Evolutionary conservation across 2,329 filamentous ascomycete species (phyloP).

Genomic region (Pseudogymnoascus sp.): DNA sequence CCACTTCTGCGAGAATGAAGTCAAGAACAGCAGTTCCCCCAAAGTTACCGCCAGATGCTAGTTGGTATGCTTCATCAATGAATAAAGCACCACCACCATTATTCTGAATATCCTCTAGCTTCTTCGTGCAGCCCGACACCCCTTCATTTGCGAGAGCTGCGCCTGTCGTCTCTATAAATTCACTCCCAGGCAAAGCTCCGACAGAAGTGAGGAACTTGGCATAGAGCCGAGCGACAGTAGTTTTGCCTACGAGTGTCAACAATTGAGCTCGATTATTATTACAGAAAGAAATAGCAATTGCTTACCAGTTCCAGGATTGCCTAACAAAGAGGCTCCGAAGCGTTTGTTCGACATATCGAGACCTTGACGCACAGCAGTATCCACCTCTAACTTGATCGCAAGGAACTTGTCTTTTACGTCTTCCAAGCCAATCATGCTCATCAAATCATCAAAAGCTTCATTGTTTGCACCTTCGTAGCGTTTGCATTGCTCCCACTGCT

Average conservation of each 20-base stretch:
- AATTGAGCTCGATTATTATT: no score
- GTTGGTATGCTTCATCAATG: background rate
- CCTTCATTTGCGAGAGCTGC: background rate
- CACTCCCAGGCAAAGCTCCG: background rate
- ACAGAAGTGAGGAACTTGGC: background rate
- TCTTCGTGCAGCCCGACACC: background rate
- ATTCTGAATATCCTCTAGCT: background rate
- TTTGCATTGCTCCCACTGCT: no score
- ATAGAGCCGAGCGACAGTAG: conserved; percentile 64
- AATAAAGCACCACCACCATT: background rate
- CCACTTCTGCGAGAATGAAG: background rate
- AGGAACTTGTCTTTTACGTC: no score
- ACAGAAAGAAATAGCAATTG: no score
- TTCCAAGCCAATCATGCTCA: no score
- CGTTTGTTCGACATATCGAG: no score
- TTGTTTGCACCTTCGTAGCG: no score
- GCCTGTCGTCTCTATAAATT: background rate
- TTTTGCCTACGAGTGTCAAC: conserved; percentile 39
- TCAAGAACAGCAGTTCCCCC: background rate
- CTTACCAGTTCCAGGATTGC: no score
- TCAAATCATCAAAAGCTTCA: no score
- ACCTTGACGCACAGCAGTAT: no score
- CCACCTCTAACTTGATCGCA: no score
- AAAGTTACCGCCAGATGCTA: background rate
- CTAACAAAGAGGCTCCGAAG: no score